Base-by-base conservation (phyloP, 192 early-diverging fungal genomes). In the Coemansia reversa region DNA sequence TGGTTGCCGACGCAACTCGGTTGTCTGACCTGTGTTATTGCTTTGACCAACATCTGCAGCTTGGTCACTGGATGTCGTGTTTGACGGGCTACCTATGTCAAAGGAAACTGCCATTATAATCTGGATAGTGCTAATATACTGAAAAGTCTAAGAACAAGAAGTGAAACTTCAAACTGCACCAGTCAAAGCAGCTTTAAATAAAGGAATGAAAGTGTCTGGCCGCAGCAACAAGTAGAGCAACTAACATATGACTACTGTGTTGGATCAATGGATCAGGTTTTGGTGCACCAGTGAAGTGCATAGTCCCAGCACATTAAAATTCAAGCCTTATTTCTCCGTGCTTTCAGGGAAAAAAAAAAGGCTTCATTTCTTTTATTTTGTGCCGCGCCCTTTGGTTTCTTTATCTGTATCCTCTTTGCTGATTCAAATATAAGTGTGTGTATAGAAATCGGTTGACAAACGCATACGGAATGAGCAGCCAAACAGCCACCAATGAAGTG, bases 401-500 rank as follows among this genome's bases (percentile, higher is more conserved):
- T 45, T 45, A 45, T 45, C 39, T 45, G 3, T 45, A 45, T 45
- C 35, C 2, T 11, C 39, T 45, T 45, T 45, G 12, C 39, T 45
- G 39, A 45, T 45, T 45, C 14, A 16, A 45, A 45, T 45, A 45
- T 4, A 53, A 53, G 33, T 25, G 33, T 25, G 33, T 32, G 12
- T 27, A 22, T 42, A 2, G 16, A 45, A 59, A 22, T 39, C 25
- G 14, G 28, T 22, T 23, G 56, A 45, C 39, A 45, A 45, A 16
- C 39, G 39, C 39, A 45, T 29, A 12, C 25, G 61, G 5, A 3
- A 68, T 61, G 58, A 29, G 58, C 48, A 58, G 29, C 19, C 62
- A 64, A 45, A 23, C 35, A 19, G 19, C 62, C 24, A 49, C 63
- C 5, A 32, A 48, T 28, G 70, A 81, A 59, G 74, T 81, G 19